Evolutionary conservation across 495 filamentous ascomycete species (phyloP).

Genomic region (Trichocladium uniseriatum): DNA sequence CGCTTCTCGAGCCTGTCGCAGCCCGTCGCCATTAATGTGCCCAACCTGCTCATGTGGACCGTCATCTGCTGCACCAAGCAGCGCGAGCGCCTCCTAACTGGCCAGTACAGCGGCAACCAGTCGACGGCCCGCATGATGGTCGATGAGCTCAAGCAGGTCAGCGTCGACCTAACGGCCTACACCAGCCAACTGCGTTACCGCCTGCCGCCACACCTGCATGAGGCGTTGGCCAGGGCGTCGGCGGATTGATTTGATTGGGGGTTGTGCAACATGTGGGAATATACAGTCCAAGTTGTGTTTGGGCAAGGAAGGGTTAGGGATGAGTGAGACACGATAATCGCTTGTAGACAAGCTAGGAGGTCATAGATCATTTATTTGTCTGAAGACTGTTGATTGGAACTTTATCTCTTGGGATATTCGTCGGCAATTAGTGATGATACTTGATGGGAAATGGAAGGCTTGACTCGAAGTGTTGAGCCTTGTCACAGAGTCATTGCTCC

Average conservation of each 20-base stretch:
- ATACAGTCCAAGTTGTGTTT: background rate
- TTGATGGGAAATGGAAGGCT: no score
- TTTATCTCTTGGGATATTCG: no score
- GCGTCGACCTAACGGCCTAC: constrained; percentile 85
- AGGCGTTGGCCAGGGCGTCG: constrained; percentile 67
- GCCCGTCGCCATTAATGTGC: constrained; percentile 74
- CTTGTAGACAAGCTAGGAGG: no score
- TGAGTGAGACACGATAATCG: no score
- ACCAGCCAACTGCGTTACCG: constrained; percentile 90
- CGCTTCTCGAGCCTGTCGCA: constrained; percentile 65
- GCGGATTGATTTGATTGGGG: constrained; percentile 41
- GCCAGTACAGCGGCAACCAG: constrained; percentile 63
- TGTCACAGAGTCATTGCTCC: no score
- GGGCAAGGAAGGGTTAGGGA: no score
- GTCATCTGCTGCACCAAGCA: constrained; percentile 73
- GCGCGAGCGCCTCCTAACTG: constrained; percentile 53
- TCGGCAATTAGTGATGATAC: no score
- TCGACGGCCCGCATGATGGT: constrained; percentile 56
- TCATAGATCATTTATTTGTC: no score
- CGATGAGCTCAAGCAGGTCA: constrained; percentile 61
- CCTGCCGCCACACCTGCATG: constrained; percentile 61
- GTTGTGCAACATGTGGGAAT: no score
- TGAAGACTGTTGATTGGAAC: no score
- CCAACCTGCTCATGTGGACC: constrained; percentile 85
- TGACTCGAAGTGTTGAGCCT: no score